These are phyloP conservation scores for Phytophthora fragariae DNA, from an alignment of 352 stramenopile genomes.

Conservation along the genomic window DNA sequence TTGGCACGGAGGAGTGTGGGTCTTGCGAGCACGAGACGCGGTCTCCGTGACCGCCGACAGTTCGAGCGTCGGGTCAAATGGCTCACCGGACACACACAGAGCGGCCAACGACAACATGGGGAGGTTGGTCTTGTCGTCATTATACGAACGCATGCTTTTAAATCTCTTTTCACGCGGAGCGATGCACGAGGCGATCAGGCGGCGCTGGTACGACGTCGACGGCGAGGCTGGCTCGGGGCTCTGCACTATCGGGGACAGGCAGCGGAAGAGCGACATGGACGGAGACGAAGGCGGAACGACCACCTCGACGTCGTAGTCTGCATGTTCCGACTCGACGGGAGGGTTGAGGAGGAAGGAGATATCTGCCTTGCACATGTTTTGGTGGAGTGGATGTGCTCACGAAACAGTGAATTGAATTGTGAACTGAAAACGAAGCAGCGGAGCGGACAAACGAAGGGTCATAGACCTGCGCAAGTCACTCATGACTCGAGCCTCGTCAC, in stretches of 20 bases:
- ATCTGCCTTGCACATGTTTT: conserved; percentile 49
- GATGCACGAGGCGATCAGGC: conserved; percentile 48
- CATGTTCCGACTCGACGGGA: conserved; percentile 6
- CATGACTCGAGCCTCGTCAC: conserved; percentile 12
- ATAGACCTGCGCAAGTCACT: conserved; percentile 17
- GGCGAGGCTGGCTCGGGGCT: conserved; percentile 32
- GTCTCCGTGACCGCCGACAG: conserved; percentile 20
- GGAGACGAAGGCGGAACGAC: conserved; percentile 16
- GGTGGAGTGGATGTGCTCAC: conserved; percentile 18
- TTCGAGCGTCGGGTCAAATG: conserved; percentile 31
- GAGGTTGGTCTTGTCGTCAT: conserved; percentile 44
- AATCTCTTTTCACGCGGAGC: conserved; percentile 46
- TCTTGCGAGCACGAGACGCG: conserved; percentile 30
- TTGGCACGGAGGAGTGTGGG: conserved; percentile 49
- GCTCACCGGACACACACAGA: conserved; percentile 35
- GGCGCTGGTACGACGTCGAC: conserved; percentile 35
- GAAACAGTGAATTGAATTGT: conserved; percentile 31
- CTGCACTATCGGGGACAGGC: conserved; percentile 32
- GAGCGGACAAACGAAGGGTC: conserved; percentile 6
- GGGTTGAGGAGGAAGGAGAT: conserved; percentile 60
- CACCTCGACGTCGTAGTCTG: conserved; percentile 7
- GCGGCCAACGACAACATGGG: conserved; percentile 39
- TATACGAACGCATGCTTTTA: conserved; percentile 42
- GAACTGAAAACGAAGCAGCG: conserved; percentile 27
- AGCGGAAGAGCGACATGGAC: conserved; percentile 39